Base-by-base conservation (phyloP, 352 stramenopile genomes). In the Phytopythium helicoides region DNA sequence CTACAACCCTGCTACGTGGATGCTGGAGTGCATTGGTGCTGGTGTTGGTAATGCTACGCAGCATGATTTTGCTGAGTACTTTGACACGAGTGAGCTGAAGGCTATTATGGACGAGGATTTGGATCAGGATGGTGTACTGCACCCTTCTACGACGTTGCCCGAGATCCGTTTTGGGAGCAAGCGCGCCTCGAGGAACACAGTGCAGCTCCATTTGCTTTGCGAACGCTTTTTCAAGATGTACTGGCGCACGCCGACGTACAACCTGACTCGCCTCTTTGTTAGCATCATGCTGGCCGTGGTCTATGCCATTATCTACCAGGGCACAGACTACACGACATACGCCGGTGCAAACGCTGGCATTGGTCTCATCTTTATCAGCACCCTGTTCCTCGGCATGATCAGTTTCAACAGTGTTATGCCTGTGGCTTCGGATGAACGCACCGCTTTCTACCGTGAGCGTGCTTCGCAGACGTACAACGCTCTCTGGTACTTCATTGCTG, bases 301-400 rank as follows among this genome's bases (percentile, higher is more conserved):
- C n/a, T 83, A 95, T 22, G 82, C 70, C n/a, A 50, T 89, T n/a
- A 76, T 94, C 26, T 96, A 90, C 52, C 47, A 81, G 23, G 62
- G 61, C 22, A 68, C 70, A 2, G 56, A 87, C 37, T 85, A 77
- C 54, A 47, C 23, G 22, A 77, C 66, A 18, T 83, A 71, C 61
- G 63, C 39, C 2, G 69, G 71, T 12, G 60, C 59, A 3, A 83
- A 76, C 46, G 28, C 62, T 5, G 77, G 72, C 16, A 49, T 97
- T 10, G 81, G 84, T 53, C 73, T 95, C 10, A 88, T 97, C 41
- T 97, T 95, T 67, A 58, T 90, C 2, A 83, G 75, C 18, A 83
- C 87, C 9, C 41, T 93, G 46, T 97, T 97, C 56, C 70, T 92
- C 25, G 73, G 75, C 6, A 58, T 96, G 10, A 88, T 92, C 46